Evolutionary conservation across 495 filamentous ascomycete genomes (phyloP), one percentile per base, ranked within the genome.

Genomic region (Annulohypoxylon maeteangense): DNA sequence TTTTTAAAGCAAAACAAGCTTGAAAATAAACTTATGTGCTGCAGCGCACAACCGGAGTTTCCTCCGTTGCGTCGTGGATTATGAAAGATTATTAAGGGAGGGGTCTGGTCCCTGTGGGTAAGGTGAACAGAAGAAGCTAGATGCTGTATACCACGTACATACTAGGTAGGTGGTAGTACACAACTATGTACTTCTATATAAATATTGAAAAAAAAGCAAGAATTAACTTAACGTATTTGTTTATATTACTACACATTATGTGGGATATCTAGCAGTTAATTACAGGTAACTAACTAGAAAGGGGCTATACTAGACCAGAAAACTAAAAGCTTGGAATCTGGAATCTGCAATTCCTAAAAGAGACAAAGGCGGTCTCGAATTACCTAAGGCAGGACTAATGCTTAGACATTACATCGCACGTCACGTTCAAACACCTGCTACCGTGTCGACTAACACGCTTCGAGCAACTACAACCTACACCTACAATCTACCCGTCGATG

Each of bases 331-430:
- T 23, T 11, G 45, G 11, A 14, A 10, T 51, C 2, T 25, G 7
- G 7, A 25, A 51, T 29, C 22, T 29, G 22, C 4, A 11, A 4
- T 54, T 54, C 50, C 27, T 54, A 38, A 18, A 55, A 38, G 51
- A 36, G 31, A 8, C 16, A 11, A 10, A 20, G 6, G 6, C 6
- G 2, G 6, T 29, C 23, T 27, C 31, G 6, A 47, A 23, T 56
- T 23, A 38, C 53, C 31, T 57, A 42, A 57, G 34, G 34, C 34
- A n/a, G 54, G n/a, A 27, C 54, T 57, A 57, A 57, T 42, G 54
- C 54, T 32, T 42, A 38, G 1, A 23, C 47, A 51, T 29, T n/a
- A 40, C 36, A 40, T 40, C 36, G 36, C 36, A 40, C 11, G 7
- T 11, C 16, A 47, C 42, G 18, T 23, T 23, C 16, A 23, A 10